Evolutionary conservation across 208 protist genomes (phyloP).

Genomic region (Borovskyia barvae): DNA sequence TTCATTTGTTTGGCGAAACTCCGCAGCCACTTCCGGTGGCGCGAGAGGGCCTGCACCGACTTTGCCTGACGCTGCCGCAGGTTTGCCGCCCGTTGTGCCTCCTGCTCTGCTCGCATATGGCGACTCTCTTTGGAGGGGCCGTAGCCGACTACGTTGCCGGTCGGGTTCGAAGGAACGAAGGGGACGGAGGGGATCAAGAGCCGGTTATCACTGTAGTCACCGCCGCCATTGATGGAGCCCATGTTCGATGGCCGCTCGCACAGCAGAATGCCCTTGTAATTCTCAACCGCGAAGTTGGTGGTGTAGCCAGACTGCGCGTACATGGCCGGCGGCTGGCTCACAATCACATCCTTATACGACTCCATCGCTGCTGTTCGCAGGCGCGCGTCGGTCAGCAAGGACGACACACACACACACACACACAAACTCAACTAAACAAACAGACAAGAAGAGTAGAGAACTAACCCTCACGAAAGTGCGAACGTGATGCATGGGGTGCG

Average conservation of each 20-base stretch:
- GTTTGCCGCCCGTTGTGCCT: constrained; percentile 53
- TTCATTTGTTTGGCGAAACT: constrained; percentile 81
- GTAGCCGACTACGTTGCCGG: constrained; percentile 55
- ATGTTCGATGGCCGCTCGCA: constrained; percentile 70
- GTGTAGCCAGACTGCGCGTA: constrained; percentile 40
- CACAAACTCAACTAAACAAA: too few relatives aligned
- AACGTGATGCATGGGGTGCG: not conserved
- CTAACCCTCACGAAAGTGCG: too few relatives aligned
- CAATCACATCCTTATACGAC: constrained; percentile 87
- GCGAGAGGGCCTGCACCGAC: constrained; percentile 53
- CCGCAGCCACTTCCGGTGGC: constrained; percentile 83
- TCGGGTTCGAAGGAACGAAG: constrained; percentile 66
- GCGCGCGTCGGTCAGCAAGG: too few relatives aligned
- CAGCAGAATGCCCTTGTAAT: constrained; percentile 92
- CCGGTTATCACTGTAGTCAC: not conserved
- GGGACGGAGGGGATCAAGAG: constrained; percentile 1
- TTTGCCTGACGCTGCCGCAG: constrained; percentile 35
- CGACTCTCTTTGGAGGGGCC: constrained; percentile 61
- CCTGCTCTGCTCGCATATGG: constrained; percentile 40
- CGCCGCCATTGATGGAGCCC: constrained; percentile 10
- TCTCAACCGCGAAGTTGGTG: constrained; percentile 67
- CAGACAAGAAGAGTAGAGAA: too few relatives aligned
- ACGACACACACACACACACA: too few relatives aligned
- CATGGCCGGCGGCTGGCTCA: constrained; percentile 84
- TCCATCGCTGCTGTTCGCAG: constrained; percentile 46